Percentiles rank a stretch among this genome's conserved stretches.
phyloP scores from a whole-genome alignment of 306 rosid genomes.

The Phaseolus lunatus region DNA sequence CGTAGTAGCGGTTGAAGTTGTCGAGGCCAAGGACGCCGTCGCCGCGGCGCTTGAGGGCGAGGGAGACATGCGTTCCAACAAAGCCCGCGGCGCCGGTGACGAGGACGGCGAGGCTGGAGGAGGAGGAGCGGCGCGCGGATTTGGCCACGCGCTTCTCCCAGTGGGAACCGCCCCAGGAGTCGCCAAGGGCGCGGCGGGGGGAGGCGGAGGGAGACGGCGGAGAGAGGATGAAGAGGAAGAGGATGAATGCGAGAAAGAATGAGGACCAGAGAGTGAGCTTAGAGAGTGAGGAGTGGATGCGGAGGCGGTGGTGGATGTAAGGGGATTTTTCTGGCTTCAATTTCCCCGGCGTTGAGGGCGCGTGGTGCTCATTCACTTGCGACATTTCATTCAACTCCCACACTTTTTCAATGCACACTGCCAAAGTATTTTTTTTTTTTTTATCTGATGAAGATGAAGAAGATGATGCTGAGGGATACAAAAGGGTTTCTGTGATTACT shows the following conservation, averaged over 20 bases:
- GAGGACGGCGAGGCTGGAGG: constrained; percentile 60
- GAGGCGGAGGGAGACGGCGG: constrained; percentile 46
- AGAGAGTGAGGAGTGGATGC: constrained; percentile 60
- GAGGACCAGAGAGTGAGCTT: constrained; percentile 66
- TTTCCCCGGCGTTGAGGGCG: constrained; percentile 85
- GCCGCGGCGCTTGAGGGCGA: constrained; percentile 79
- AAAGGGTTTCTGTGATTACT: neutral
- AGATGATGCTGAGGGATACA: neutral
- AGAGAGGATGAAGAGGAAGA: constrained; percentile 50
- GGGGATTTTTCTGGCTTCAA: constrained; percentile 73
- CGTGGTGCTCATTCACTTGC: constrained; percentile 58
- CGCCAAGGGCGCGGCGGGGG: constrained; percentile 54
- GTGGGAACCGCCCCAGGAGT: constrained; percentile 75
- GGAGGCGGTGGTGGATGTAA: constrained; percentile 66
- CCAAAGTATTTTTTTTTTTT: neutral
- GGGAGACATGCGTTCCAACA: constrained; percentile 81
- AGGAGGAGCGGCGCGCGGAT: constrained; percentile 54
- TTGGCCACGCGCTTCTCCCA: constrained; percentile 82
- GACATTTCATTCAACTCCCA: constrained; percentile 55
- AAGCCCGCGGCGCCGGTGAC: constrained; percentile 89
- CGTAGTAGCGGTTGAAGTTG: constrained; percentile 80
- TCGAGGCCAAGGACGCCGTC: constrained; percentile 86
- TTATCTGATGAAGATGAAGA: neutral
- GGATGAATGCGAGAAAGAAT: constrained; percentile 61
- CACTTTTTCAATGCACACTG: neutral